Evolutionary conservation across 192 early-diverging fungal species (phyloP).

Genomic region (Coemansia sp.): DNA sequence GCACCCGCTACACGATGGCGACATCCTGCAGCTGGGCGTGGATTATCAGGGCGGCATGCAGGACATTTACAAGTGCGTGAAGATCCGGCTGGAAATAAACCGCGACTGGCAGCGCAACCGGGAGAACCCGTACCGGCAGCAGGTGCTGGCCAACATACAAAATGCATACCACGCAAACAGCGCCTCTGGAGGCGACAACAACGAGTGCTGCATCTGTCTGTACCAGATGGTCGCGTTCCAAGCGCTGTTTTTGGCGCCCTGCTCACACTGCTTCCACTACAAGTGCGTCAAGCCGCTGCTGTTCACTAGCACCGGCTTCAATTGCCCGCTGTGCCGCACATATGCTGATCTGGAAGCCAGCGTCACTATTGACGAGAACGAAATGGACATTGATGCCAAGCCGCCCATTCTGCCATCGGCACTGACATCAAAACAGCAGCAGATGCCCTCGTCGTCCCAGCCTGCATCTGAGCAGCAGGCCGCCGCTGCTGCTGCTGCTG

Average conservation of each 20-base stretch:
- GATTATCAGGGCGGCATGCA: conserved; percentile 92
- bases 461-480: conserved; percentile 4
- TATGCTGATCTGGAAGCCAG: conserved; percentile 86
- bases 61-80: conserved; percentile 92
- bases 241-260: conserved; percentile 88
- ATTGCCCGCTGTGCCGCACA: conserved; percentile 87
- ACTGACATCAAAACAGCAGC: conserved; percentile 5
- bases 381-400: conserved; percentile 43
- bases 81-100: conserved; percentile 79
- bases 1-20: conserved; percentile 79
- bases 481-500: conserved; percentile 20
- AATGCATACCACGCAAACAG: conserved; percentile 27
- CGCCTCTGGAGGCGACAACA: conserved; percentile 23
- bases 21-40: conserved; percentile 93
- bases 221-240: conserved; percentile 83
- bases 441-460: conserved; percentile 7
- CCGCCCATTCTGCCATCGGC: conserved; percentile 32
- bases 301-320: conserved; percentile 70
- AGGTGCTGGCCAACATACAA: conserved; percentile 51
- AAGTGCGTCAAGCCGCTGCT: conserved; percentile 87
- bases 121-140: conserved; percentile 63
- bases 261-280: conserved; percentile 92
- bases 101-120: conserved; percentile 63
- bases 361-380: conserved; percentile 58
- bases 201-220: conserved; percentile 90